A percentile compares a stretch with the other conserved stretches of the same genome.
Conservation (phyloP, 768 basidiomycete genomes). For the Amanita jacksonii region DNA sequence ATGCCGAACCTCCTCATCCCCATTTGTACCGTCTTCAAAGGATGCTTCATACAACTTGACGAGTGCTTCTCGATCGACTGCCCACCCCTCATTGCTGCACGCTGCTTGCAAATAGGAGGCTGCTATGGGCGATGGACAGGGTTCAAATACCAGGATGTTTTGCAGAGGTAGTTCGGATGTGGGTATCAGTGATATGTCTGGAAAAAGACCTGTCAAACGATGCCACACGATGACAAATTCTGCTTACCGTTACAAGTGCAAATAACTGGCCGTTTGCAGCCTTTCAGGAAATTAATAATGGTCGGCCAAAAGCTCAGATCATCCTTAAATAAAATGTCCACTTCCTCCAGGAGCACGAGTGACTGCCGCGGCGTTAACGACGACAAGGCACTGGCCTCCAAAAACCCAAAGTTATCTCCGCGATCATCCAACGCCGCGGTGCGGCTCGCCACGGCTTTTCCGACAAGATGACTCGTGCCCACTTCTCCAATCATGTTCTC, state of each 20-base stretch:
- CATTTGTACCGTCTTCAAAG: slow-evolving; percentile 19
- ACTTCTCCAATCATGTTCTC: slow-evolving; percentile 83
- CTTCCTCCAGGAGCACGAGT: slow-evolving; percentile 88
- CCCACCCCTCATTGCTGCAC: slow-evolving; percentile 45
- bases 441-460: slow-evolving; percentile 16
- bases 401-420: background rate
- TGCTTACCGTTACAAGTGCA: slow-evolving; percentile 94
- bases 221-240: too few relatives aligned
- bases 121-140: slow-evolving; percentile 45
- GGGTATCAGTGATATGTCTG: slow-evolving; percentile 72
- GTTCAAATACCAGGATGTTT: slow-evolving; percentile 51
- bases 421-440: background rate
- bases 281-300: slow-evolving; percentile 69
- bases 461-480: slow-evolving; percentile 84
- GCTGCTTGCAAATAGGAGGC: slow-evolving; percentile 62
- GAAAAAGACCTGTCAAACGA: too few relatives aligned
- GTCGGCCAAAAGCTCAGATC: slow-evolving; percentile 83
- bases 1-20: slow-evolving; percentile 24
- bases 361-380: slow-evolving; percentile 57
- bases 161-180: slow-evolving; percentile 69
- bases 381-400: background rate
- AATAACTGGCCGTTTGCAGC: slow-evolving; percentile 82
- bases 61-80: slow-evolving; percentile 33
- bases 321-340: slow-evolving; percentile 85
- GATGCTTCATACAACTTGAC: slow-evolving; percentile 34